Evolutionary conservation across 257 asterid species (phyloP).

Genomic region (Sherardia arvensis): DNA sequence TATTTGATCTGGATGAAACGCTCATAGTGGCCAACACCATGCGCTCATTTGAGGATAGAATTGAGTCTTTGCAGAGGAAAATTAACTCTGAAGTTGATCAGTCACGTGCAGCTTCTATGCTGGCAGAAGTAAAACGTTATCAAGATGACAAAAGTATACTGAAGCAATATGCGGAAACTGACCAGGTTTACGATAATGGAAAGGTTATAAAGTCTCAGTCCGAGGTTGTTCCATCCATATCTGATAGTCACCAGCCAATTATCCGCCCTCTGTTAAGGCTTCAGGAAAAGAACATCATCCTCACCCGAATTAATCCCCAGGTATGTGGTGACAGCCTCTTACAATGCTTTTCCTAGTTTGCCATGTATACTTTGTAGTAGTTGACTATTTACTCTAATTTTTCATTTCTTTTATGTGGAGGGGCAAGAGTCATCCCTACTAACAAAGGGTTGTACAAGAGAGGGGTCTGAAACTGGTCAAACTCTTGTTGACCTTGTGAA

Average conservation of each 20-base stretch:
- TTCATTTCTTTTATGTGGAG: neutral
- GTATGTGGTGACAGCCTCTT: slow-evolving; percentile 11
- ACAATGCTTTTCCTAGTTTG: neutral
- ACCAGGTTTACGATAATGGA: slow-evolving; percentile 72
- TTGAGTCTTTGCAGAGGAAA: slow-evolving; percentile 59
- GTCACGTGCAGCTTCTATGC: slow-evolving; percentile 68
- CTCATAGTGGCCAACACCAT: slow-evolving; percentile 96
- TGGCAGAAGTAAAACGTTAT: slow-evolving; percentile 85
- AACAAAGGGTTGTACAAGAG: neutral
- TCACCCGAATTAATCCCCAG: slow-evolving; percentile 95
- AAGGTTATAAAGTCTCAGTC: slow-evolving; percentile 47
- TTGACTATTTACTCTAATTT: neutral
- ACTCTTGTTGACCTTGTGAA: neutral
- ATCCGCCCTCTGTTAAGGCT: slow-evolving; percentile 82
- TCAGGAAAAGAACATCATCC: slow-evolving; percentile 77
- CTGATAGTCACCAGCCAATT: slow-evolving; percentile 55
- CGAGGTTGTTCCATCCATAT: slow-evolving; percentile 67
- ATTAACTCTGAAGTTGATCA: slow-evolving; percentile 68
- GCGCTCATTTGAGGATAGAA: slow-evolving; percentile 95
- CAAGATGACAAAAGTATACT: slow-evolving; percentile 73
- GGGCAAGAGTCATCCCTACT: neutral
- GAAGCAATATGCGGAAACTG: slow-evolving; percentile 86
- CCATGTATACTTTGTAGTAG: neutral
- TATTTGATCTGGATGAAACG: slow-evolving; percentile 95
- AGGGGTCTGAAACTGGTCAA: neutral